Percentiles rank a stretch among this genome's conserved stretches.
Conservation (phyloP, 164 flowering plant genomes). For the Paratinospora sagittata region DNA sequence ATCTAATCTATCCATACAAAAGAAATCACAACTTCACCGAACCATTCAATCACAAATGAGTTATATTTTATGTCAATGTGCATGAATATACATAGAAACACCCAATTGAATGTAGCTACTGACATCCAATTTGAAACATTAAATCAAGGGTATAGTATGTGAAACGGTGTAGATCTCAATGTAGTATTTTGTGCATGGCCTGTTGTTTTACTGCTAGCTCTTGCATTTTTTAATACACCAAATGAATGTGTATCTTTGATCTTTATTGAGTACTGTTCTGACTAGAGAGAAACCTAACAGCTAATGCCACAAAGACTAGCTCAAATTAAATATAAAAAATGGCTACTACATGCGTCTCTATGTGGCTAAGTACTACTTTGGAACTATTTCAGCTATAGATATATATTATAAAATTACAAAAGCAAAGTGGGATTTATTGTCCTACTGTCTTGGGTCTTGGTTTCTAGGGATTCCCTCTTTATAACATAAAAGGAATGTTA, state of each 20-base stretch:
- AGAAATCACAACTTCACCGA: not conserved
- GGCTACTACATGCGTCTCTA: not conserved
- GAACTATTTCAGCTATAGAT: not conserved
- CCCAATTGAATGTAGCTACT: not conserved
- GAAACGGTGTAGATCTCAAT: not conserved
- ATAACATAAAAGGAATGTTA: constrained; percentile 33
- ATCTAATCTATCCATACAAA: not conserved
- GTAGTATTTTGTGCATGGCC: not conserved
- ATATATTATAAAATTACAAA: constrained; percentile 4
- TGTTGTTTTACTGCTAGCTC: no score
- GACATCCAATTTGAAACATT: not conserved
- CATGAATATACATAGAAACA: no score
- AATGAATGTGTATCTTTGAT: not conserved
- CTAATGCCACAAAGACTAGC: constrained; percentile 1
- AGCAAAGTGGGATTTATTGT: constrained; percentile 44
- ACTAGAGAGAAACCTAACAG: not conserved
- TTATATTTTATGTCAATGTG: not conserved
- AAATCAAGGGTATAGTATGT: not conserved
- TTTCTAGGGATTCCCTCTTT: constrained; percentile 50
- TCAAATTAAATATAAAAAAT: not conserved
- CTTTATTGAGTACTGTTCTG: not conserved
- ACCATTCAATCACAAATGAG: not conserved
- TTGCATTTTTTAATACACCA: not conserved
- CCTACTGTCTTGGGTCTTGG: constrained; percentile 31
- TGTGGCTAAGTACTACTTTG: not conserved